phyloP scores from a whole-genome alignment of 2,329 filamentous ascomycete species.

The Aspergillus brasiliensis region DNA sequence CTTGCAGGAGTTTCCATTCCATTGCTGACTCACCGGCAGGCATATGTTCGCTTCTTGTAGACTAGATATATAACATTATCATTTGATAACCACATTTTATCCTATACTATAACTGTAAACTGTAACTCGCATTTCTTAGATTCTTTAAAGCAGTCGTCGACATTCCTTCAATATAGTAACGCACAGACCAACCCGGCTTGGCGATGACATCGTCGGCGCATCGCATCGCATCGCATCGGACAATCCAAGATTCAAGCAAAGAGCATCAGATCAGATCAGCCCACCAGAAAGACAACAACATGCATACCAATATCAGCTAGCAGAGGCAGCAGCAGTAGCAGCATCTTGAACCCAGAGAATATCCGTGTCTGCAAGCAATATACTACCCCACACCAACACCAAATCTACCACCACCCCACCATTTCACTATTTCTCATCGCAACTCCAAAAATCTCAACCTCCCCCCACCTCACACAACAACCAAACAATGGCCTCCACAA shows the following conservation, averaged over 20 bases:
- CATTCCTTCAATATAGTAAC: background rate
- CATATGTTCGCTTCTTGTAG: background rate
- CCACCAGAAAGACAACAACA: background rate
- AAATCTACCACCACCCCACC: too few species aligned
- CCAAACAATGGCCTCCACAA: conserved; percentile 14
- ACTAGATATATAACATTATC: background rate
- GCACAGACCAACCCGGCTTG: conserved; percentile 37
- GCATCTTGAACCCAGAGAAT: too few species aligned
- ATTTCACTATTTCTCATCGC: too few species aligned
- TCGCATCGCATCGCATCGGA: background rate
- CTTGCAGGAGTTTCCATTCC: background rate
- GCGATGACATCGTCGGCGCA: conserved; percentile 31
- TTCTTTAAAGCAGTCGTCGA: background rate
- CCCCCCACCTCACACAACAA: background rate
- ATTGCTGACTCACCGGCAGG: conserved; percentile 9
- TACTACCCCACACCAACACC: too few species aligned
- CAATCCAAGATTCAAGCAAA: too few species aligned
- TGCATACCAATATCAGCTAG: too few species aligned
- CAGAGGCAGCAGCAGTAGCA: too few species aligned
- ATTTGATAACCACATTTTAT: background rate
- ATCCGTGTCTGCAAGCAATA: too few species aligned
- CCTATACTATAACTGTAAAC: background rate
- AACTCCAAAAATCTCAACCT: too few species aligned
- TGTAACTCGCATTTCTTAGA: background rate
- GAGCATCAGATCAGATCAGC: background rate